These are phyloP conservation scores for Tolypocladium amazonense DNA, from an alignment of 2,329 filamentous ascomycete species.

Conservation along the genomic window DNA sequence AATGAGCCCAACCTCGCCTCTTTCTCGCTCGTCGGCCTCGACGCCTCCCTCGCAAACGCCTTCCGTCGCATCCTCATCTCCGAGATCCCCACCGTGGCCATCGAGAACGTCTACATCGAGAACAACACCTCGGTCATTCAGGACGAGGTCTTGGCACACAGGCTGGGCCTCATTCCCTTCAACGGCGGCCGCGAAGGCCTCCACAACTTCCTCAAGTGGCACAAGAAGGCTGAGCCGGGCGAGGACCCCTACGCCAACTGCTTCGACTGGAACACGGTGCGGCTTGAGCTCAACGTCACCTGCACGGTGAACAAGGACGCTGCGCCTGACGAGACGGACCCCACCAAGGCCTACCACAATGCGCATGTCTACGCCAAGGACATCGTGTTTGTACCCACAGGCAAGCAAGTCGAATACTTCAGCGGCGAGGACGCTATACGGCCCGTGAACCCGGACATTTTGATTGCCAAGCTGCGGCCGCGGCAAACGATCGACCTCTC, in stretches of 20 bases:
- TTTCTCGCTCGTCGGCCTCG: slow-evolving; percentile 86
- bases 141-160: slow-evolving; percentile 88
- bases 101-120: slow-evolving; percentile 85
- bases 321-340: slow-evolving; percentile 63
- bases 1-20: slow-evolving; percentile 67
- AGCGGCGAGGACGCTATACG: slow-evolving; percentile 56
- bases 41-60: slow-evolving; percentile 90
- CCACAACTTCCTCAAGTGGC: slow-evolving; percentile 70
- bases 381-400: slow-evolving; percentile 66
- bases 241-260: slow-evolving; percentile 49
- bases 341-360: slow-evolving; percentile 73
- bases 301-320: slow-evolving; percentile 74
- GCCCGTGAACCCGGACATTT: slow-evolving; percentile 81
- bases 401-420: slow-evolving; percentile 62
- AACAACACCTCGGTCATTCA: slow-evolving; percentile 98
- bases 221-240: slow-evolving; percentile 55
- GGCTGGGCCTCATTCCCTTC: slow-evolving; percentile 84
- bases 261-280: slow-evolving; percentile 79
- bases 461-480: slow-evolving; percentile 88
- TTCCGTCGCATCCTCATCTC: slow-evolving; percentile 93
- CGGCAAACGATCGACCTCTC: slow-evolving; percentile 77
- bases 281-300: slow-evolving; percentile 63
- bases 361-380: slow-evolving; percentile 74
- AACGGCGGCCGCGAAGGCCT: slow-evolving; percentile 69
- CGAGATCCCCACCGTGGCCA: slow-evolving; percentile 88